Conservation (phyloP, 139 green algal genomes). For the Pleodorina starrii region DNA sequence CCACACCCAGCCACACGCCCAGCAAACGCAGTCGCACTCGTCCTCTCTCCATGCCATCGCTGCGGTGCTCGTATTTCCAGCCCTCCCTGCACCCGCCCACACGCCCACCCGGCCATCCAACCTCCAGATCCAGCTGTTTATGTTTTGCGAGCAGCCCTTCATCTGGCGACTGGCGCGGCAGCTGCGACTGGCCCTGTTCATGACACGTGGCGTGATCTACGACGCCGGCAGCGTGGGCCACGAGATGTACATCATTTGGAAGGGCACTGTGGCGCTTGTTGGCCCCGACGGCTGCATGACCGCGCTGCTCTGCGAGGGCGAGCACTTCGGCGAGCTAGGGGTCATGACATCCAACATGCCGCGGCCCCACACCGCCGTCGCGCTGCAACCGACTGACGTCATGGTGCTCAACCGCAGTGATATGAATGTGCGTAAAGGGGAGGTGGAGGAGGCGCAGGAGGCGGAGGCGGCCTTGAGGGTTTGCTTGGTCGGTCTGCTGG, state of each 20-base stretch:
- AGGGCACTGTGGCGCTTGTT: conserved; percentile 29
- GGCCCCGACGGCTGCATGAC: background rate
- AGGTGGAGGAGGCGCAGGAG: no score
- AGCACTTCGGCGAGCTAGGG: conserved; percentile 41
- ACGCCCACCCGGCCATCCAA: background rate
- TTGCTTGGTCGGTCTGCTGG: no score
- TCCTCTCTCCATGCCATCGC: no score
- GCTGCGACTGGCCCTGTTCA: conserved; percentile 26
- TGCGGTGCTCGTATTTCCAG: no score
- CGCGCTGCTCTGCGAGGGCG: conserved; percentile 16
- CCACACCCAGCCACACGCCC: no score
- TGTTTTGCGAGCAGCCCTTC: conserved; percentile 34
- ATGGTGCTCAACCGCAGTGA: conserved; percentile 27
- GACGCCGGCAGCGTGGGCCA: conserved; percentile 18
- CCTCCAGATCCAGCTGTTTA: conserved; percentile 32
- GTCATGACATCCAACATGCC: background rate
- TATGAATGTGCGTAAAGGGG: conserved; percentile 21
- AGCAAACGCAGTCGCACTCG: no score
- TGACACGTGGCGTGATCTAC: conserved; percentile 27
- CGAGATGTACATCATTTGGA: conserved; percentile 43
- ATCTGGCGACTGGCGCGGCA: conserved; percentile 8
- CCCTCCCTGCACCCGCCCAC: no score
- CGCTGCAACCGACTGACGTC: conserved; percentile 8
- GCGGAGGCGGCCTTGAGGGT: no score
- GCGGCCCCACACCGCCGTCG: conserved; percentile 22